Evolutionary conservation across 2,329 filamentous ascomycete genomes (phyloP), one percentile per base, ranked within the genome.

Genomic region (Phoma sp.): DNA sequence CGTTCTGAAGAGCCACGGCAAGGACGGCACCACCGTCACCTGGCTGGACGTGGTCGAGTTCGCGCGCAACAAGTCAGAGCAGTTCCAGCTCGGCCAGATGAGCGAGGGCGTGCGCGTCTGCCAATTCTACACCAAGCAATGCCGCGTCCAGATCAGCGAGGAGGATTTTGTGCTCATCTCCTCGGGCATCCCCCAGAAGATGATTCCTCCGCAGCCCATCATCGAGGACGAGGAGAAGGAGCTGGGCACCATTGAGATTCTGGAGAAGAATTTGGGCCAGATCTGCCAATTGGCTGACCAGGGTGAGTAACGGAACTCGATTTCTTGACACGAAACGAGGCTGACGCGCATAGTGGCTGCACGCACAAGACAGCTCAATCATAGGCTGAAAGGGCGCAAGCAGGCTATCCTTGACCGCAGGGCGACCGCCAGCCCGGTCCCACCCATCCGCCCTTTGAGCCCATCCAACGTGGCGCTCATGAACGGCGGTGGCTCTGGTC

Each of bases 1-100:
- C 27, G 83, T 87, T 53, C 82, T 81, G 65, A 89, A 84, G 74
- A 86, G 77, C 69, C 85, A 82, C 77, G 82, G 81, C n/a, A 84
- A 84, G 62, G 83, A 85, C 24, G 78, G 82, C 29, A 84, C 82
- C 4, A 82, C 81, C 6, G 84, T 95, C 51, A 89, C 87, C 12
- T 96, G 92, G 92, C 81, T 95, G 35, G 92, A 96, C 68, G 87
- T 96, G 47, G 89, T 96, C 62, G 87, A 90, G 62, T 95, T 93
- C 76, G 90, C 92, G 60, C 90, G 89, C 69, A 86, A 86, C 61
- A 92, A 92, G 60, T 90, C 91, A 0, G 83, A 86, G 62, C 90
- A 94, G 51, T 95, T 96, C 74, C 84, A 85, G 31, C 78, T 96
- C 46, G 86, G 85, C 50, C 86, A 89, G 53, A 83, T 84, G 58